phyloP scores from a whole-genome alignment of 352 stramenopile genomes.

The Globisporangium cystogenes region DNA sequence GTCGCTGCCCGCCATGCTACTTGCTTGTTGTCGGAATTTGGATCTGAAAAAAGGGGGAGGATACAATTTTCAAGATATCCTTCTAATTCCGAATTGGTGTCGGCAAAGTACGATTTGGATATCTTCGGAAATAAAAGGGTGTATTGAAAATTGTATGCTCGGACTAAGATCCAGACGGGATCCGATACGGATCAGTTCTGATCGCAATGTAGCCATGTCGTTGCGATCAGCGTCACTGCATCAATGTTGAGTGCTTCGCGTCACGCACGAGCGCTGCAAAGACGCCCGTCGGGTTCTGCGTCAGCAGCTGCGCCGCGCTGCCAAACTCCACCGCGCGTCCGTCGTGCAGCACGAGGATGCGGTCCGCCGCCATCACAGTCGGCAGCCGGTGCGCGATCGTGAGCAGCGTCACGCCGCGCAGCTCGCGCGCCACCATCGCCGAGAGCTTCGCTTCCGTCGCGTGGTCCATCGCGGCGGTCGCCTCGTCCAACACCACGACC shows the following conservation, averaged over 20 bases:
- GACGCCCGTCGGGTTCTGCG: neutral
- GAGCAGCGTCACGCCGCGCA: constrained; percentile 79
- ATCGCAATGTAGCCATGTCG: too few species aligned
- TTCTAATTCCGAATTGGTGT: too few species aligned
- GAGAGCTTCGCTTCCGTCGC: constrained; percentile 62
- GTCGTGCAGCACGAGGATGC: neutral
- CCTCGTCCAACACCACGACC: constrained; percentile 74
- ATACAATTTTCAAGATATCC: too few species aligned
- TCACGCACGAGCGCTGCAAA: neutral
- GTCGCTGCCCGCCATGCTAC: neutral
- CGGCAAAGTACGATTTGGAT: too few species aligned
- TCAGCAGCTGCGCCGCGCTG: neutral
- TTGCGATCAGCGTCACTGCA: too few species aligned
- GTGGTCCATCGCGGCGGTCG: constrained; percentile 67
- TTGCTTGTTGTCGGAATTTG: neutral
- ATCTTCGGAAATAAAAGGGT: too few species aligned
- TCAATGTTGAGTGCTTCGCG: too few species aligned
- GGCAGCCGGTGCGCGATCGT: constrained; percentile 59
- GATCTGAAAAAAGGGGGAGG: neutral
- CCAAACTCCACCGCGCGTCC: neutral
- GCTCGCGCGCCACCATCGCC: constrained; percentile 76
- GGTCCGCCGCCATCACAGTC: neutral
- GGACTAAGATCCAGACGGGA: too few species aligned
- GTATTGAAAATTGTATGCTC: too few species aligned
- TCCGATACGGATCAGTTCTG: too few species aligned